These are phyloP conservation scores for Byssoonygena ceratinophila DNA, from an alignment of 2,329 filamentous ascomycete genomes.

Conservation along the genomic window DNA sequence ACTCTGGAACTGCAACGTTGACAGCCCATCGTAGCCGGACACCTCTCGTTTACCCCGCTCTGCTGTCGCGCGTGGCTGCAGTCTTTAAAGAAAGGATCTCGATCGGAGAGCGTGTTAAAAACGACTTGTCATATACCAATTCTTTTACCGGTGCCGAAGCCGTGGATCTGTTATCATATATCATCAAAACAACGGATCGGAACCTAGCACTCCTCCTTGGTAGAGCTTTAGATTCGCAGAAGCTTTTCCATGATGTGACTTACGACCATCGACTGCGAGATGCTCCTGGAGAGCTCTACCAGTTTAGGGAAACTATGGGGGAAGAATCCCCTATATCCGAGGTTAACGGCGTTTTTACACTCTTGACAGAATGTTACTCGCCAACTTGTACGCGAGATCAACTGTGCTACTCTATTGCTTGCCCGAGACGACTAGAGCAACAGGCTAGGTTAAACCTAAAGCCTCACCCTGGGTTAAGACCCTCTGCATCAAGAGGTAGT, in stretches of 20 bases:
- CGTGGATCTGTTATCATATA: conserved; percentile 88
- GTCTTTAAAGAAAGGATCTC: conserved; percentile 84
- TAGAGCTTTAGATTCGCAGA: conserved; percentile 87
- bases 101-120: conserved; percentile 82
- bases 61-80: conserved; percentile 85
- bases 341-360: conserved; percentile 92
- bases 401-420: conserved; percentile 95
- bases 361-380: conserved; percentile 94
- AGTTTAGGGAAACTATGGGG: conserved; percentile 85
- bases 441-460: conserved; percentile 90
- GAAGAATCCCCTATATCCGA: conserved; percentile 58
- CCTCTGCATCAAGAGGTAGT: conserved; percentile 58
- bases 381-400: conserved; percentile 93
- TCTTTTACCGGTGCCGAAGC: conserved; percentile 93
- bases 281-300: conserved; percentile 88
- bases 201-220: conserved; percentile 87
- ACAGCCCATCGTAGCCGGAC: conserved; percentile 51
- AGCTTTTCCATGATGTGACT: conserved; percentile 98
- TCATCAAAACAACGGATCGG: conserved; percentile 92
- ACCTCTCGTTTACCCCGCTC: conserved; percentile 83
- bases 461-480: conserved; percentile 74
- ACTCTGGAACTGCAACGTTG: conserved; percentile 44
- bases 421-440: conserved; percentile 83
- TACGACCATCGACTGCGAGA: conserved; percentile 94
- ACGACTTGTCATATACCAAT: conserved; percentile 93